Base-by-base conservation (phyloP, 257 asterid species). In the Perilla frutescens region DNA sequence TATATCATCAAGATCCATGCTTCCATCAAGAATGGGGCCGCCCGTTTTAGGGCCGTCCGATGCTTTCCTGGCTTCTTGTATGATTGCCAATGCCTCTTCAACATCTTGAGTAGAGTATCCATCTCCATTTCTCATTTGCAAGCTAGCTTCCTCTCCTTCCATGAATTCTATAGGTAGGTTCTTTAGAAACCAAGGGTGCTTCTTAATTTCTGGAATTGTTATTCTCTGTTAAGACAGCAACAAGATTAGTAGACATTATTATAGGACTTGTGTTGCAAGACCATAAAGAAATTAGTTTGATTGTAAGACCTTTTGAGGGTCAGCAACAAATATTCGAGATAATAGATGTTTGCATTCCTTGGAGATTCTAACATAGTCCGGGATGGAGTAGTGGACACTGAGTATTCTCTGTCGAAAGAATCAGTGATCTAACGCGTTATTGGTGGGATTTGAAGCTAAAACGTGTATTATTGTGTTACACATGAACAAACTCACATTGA, bases 381-480 rank as follows among this genome's bases (percentile, higher is more conserved):
- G 98, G 73, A 93, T 87, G 11, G 97, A 91, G 58, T 93, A 93
- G 44, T 91, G 97, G n/a, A 89, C 97, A 7, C 89, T 88, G 0
- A 93, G 91, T 62, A 93, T 93, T 76, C 89, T 83, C 98, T 93
- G 89, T 53, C 15, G 64, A 54, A 49, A 58, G 1, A 66, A 44
- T 51, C 39, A 77, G n/a, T 1, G 65, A 39, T n/a, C 2, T 3
- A 1, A 10, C 37, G 3, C 1, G 15, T 40, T 34, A 26, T 12
- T 73, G 14, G 3, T 13, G 48, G 14, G 26, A 32, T 61, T 68
- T 15, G n/a, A 67, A 72, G 73, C 29, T 71, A 81, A 62, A 5
- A 26, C 14, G 40, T 20, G 37, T 55, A 2, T 13, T 9, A 54
- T 58, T 39, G 8, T 62, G 1, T 34, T 15, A 12, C 6, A 1